Percentiles rank a stretch among this genome's conserved stretches.
These are phyloP conservation scores for Candida albicans DNA, from an alignment of 1,139 yeast species.

Conservation along the genomic window DNA sequence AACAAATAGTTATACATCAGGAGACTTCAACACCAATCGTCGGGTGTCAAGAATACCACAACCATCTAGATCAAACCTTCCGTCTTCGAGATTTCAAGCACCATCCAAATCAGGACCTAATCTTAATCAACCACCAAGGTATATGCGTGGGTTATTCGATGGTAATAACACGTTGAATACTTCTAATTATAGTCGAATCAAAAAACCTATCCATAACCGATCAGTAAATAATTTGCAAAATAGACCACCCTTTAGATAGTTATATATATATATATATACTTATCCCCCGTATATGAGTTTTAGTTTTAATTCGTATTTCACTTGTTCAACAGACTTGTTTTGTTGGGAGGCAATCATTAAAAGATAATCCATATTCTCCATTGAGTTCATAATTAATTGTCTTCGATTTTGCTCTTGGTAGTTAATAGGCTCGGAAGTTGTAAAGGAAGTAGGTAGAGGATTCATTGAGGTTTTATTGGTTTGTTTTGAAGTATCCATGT, in stretches of 20 bases:
- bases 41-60: constrained; percentile 18
- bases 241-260: constrained; percentile 26
- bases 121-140: constrained; percentile 46
- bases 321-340: constrained; percentile 45
- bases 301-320: constrained; percentile 38
- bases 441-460: too few relatives aligned
- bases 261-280: constrained; percentile 2
- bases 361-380: constrained; percentile 46
- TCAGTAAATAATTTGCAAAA: constrained; percentile 7
- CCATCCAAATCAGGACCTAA: constrained; percentile 27
- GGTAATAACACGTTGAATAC: constrained; percentile 16
- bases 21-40: constrained; percentile 3
- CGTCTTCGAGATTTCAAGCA: background rate
- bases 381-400: constrained; percentile 40
- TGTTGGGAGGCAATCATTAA: constrained; percentile 46
- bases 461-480: background rate
- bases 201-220: constrained; percentile 1
- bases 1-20: background rate
- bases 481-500: background rate
- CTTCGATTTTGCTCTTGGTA: constrained; percentile 43
- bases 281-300: constrained; percentile 16
- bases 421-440: constrained; percentile 16
- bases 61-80: constrained; percentile 8
- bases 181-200: constrained; percentile 2
- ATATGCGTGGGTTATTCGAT: constrained; percentile 42